Conservation (phyloP, 768 basidiomycete genomes). For the Pleurotus giganteus region DNA sequence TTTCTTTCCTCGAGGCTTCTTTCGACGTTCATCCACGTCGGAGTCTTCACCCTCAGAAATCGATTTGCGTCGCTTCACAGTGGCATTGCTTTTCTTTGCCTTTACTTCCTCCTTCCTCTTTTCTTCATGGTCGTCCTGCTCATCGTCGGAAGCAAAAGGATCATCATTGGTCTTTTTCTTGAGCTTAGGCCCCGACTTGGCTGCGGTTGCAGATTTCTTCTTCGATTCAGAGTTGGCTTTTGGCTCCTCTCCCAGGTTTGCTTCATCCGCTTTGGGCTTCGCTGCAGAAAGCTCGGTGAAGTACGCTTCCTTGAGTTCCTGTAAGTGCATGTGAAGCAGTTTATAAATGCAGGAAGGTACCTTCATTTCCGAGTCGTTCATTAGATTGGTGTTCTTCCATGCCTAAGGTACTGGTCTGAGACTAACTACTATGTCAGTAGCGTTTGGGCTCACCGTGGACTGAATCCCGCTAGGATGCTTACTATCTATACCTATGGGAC, state of each 20-base stretch:
- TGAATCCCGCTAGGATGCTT: constrained; percentile 74
- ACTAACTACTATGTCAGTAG: not conserved
- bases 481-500: constrained; percentile 58
- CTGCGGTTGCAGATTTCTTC: not conserved
- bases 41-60: constrained; percentile 18
- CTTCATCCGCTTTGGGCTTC: constrained; percentile 18
- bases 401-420: constrained; percentile 34
- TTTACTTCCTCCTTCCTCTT: constrained; percentile 14
- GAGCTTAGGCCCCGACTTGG: not conserved
- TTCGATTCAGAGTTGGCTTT: not conserved
- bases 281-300: constrained; percentile 41
- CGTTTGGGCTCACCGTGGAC: constrained; percentile 60
- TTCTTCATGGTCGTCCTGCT: constrained; percentile 21
- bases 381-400: constrained; percentile 63
- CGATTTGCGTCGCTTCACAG: constrained; percentile 11
- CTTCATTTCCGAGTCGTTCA: constrained; percentile 63
- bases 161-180: constrained; percentile 31
- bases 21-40: constrained; percentile 22
- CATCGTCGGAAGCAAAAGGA: constrained; percentile 59
- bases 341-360: constrained; percentile 26
- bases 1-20: constrained; percentile 12
- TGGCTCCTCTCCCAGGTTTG: not conserved
- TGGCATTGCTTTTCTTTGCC: constrained; percentile 2
- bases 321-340: not conserved
- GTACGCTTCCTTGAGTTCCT: constrained; percentile 66